These are phyloP conservation scores for Vigna nakashimae DNA, from an alignment of 306 rosid genomes.

Conservation along the genomic window DNA sequence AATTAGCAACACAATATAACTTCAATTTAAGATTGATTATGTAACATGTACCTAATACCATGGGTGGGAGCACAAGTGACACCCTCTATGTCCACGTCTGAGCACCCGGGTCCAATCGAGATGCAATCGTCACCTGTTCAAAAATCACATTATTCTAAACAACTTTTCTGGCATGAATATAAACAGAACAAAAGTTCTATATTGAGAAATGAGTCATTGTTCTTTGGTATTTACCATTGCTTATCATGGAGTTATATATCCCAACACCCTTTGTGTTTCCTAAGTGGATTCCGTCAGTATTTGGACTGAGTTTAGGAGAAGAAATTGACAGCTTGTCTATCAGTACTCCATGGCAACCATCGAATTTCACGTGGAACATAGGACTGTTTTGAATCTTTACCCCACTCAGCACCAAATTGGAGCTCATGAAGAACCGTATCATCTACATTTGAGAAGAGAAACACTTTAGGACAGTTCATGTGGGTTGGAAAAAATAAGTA, in stretches of 20 bases:
- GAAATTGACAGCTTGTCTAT: conserved; percentile 74
- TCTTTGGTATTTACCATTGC: conserved; percentile 67
- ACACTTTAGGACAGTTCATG: not conserved
- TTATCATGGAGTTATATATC: conserved; percentile 73
- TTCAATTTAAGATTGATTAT: conserved; percentile 12
- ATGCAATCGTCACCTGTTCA: conserved; percentile 92
- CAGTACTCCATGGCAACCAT: conserved; percentile 85
- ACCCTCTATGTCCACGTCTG: conserved; percentile 77
- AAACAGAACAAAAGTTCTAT: conserved; percentile 15
- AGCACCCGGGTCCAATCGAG: conserved; percentile 88
- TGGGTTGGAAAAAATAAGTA: too few relatives aligned
- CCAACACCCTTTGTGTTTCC: conserved; percentile 73
- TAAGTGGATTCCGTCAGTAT: conserved; percentile 93
- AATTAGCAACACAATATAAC: conserved; percentile 24
- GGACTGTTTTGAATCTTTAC: conserved; percentile 84
- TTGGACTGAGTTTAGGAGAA: conserved; percentile 94
- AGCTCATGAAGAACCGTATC: conserved; percentile 91
- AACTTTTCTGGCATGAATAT: conserved; percentile 30
- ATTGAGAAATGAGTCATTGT: not conserved
- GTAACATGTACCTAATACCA: conserved; percentile 78
- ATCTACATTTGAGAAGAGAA: conserved; percentile 52
- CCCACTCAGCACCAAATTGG: conserved; percentile 72
- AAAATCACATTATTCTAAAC: conserved; percentile 16
- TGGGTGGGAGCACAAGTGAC: conserved; percentile 97
- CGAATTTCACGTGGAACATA: conserved; percentile 85